phyloP scores from a whole-genome alignment of 176 grass and related monocot genomes.

The Eremochloa ophiuroides region DNA sequence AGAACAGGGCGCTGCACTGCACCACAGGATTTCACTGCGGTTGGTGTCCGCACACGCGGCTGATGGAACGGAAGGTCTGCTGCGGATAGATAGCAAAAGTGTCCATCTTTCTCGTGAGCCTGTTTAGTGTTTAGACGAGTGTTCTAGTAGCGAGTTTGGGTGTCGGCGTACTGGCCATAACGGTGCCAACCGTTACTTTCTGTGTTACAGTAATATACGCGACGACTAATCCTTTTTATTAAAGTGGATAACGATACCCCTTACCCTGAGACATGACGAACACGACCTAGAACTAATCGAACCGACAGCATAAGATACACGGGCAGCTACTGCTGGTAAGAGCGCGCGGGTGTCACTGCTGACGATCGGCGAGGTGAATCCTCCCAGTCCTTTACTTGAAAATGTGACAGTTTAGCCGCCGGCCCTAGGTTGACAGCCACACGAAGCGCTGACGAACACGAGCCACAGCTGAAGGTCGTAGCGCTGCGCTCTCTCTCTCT shows the following conservation, averaged over 20 bases:
- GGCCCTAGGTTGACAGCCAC: constrained; percentile 10
- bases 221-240: neutral
- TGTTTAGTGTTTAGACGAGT: neutral
- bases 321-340: too few species aligned
- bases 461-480: neutral
- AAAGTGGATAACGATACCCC: neutral
- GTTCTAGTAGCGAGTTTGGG: neutral
- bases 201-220: neutral
- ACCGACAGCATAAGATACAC: neutral
- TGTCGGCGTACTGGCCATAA: neutral
- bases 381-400: neutral
- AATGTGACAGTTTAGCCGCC: constrained; percentile 17
- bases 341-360: neutral
- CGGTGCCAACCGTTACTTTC: neutral
- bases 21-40: neutral
- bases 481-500: too few species aligned
- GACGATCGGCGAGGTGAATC: neutral
- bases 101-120: neutral
- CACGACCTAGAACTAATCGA: neutral
- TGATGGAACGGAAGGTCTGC: neutral
- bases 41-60: neutral
- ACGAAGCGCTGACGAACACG: neutral
- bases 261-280: neutral
- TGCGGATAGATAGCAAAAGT: too few species aligned
- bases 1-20: too few species aligned